These are phyloP conservation scores for Microcyclosporella mali DNA, from an alignment of 2,329 filamentous ascomycete species.

Conservation along the genomic window DNA sequence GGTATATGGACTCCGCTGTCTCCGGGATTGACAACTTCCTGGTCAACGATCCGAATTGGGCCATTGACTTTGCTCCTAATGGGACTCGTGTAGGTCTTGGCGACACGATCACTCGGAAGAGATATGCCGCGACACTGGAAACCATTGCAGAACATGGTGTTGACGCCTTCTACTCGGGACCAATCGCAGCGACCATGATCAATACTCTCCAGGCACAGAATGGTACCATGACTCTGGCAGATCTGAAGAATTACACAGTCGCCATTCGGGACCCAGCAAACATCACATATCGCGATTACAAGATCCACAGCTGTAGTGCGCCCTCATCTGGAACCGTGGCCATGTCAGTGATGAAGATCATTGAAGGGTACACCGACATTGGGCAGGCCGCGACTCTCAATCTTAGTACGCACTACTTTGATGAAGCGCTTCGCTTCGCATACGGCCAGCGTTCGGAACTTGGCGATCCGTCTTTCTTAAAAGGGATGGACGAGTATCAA, in stretches of 20 bases:
- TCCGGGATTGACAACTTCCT: constrained; percentile 58
- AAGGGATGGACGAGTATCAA: constrained; percentile 59
- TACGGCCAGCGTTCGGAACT: constrained; percentile 71
- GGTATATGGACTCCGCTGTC: constrained; percentile 60
- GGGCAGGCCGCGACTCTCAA: constrained; percentile 52
- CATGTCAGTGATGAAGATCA: constrained; percentile 70
- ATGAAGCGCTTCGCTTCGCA: constrained; percentile 84
- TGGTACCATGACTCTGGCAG: constrained; percentile 79
- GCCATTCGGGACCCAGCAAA: constrained; percentile 55
- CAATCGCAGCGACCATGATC: constrained; percentile 69
- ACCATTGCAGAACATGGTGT: constrained; percentile 67
- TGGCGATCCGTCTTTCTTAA: constrained; percentile 73
- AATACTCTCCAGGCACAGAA: constrained; percentile 59
- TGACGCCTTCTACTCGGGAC: constrained; percentile 67
- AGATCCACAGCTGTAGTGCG: constrained; percentile 62
- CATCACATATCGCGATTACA: constrained; percentile 56
- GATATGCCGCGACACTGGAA: constrained; percentile 75
- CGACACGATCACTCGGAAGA: constrained; percentile 70
- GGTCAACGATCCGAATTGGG: constrained; percentile 69
- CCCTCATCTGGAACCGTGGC: constrained; percentile 74
- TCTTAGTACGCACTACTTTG: constrained; percentile 71
- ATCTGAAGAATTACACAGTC: constrained; percentile 68
- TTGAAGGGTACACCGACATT: constrained; percentile 68
- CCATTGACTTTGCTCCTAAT: constrained; percentile 80
- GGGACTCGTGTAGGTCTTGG: constrained; percentile 66